phyloP scores from a whole-genome alignment of 140 eudicot species.

The Stevia rebaudiana region DNA sequence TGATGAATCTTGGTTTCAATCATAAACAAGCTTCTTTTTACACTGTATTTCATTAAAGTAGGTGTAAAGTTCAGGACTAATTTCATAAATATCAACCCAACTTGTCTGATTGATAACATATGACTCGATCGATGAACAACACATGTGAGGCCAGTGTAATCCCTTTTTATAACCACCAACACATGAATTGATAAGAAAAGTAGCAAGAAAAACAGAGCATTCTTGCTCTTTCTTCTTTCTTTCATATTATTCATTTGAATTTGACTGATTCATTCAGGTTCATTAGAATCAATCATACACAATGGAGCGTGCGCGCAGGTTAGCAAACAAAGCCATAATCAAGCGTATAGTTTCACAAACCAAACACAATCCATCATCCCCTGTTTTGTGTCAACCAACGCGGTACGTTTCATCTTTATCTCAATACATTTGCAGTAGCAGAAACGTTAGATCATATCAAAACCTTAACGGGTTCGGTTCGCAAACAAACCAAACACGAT shows the following conservation, averaged over 20 bases:
- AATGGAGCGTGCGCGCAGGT: conserved; percentile 89
- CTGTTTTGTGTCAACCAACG: conserved; percentile 39
- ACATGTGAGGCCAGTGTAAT: conserved; percentile 19
- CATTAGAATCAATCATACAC: conserved; percentile 3
- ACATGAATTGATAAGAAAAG: conserved; percentile 18
- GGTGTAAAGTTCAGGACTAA: conserved; percentile 12
- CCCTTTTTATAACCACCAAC: conserved; percentile 37
- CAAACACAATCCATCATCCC: conserved; percentile 36
- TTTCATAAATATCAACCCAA: conserved; percentile 2
- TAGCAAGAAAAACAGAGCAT: conserved; percentile 7
- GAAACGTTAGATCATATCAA: conserved; percentile 12
- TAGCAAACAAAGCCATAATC: conserved; percentile 62
- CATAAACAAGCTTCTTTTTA: background rate
- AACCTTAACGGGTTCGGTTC: conserved; percentile 23
- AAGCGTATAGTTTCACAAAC: conserved; percentile 54
- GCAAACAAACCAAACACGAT: conserved; percentile 47
- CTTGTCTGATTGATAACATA: conserved; percentile 9
- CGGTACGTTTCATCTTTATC: conserved; percentile 69
- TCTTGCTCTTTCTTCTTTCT: background rate
- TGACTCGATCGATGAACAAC: conserved; percentile 11
- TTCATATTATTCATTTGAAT: background rate
- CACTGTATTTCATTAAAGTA: background rate
- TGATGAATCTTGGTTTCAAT: background rate
- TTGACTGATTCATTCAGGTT: conserved; percentile 19
- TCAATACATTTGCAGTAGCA: conserved; percentile 27